A percentile compares a stretch with the other conserved stretches of the same genome.
These are phyloP conservation scores for Solanum gracilifrons DNA, from an alignment of 257 asterid genomes.

Conservation along the genomic window DNA sequence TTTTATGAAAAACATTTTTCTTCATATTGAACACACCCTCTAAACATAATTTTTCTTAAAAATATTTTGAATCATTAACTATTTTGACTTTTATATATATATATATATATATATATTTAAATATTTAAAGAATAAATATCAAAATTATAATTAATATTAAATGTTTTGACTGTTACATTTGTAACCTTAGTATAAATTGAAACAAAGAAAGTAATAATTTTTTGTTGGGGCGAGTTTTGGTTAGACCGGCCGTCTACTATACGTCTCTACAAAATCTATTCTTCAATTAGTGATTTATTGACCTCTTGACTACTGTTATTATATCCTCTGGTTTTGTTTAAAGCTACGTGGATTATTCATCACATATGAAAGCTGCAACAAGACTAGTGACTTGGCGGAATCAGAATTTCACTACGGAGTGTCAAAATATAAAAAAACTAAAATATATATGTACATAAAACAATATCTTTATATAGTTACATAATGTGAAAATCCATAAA, in stretches of 20 bases:
- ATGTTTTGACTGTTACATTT: not conserved
- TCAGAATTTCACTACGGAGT: no score
- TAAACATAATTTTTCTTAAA: not conserved
- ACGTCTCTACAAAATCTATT: no score
- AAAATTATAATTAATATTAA: not conserved
- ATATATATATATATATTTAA: not conserved
- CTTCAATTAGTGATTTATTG: not conserved
- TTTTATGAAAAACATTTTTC: not conserved
- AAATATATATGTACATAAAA: no score
- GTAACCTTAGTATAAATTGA: no score
- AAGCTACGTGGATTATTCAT: not conserved
- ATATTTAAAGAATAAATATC: not conserved
- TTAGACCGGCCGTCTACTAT: not conserved
- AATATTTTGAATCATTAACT: not conserved
- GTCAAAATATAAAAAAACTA: not conserved
- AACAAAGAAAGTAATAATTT: no score
- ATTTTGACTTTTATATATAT: no score
- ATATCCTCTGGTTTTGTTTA: not conserved
- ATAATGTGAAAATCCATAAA: not conserved
- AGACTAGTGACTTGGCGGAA: not conserved
- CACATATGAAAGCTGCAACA: not conserved
- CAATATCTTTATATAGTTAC: not conserved
- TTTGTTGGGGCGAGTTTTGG: not conserved
- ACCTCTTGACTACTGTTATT: not conserved
- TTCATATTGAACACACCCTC: not conserved